Percentiles rank a stretch among this genome's conserved stretches.
These are phyloP conservation scores for Magnusiomyces sp. DNA, from an alignment of 1,139 yeast genomes.

Conservation along the genomic window DNA sequence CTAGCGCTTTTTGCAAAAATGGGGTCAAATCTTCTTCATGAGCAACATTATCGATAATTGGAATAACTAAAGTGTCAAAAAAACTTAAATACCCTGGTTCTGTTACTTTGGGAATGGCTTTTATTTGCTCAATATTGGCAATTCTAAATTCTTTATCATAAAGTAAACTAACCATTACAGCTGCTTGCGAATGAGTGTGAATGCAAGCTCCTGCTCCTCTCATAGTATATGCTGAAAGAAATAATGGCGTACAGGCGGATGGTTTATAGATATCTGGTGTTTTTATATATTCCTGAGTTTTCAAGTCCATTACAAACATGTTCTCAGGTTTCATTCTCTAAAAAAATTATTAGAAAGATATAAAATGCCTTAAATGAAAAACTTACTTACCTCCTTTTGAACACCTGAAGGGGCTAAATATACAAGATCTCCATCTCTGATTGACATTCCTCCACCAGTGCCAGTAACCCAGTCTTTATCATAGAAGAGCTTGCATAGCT, in stretches of 20 bases:
- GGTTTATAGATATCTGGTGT: conserved; percentile 67
- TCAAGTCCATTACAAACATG: conserved; percentile 65
- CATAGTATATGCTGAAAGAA: conserved; percentile 59
- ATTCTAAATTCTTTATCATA: conserved; percentile 67
- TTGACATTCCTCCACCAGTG: conserved; percentile 92
- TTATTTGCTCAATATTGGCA: conserved; percentile 81
- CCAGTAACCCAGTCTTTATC: conserved; percentile 90
- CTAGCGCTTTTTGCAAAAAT: conserved; percentile 53
- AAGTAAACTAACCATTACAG: conserved; percentile 71
- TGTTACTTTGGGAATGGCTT: conserved; percentile 66
- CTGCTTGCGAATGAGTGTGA: conserved; percentile 85
- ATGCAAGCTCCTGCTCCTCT: conserved; percentile 87
- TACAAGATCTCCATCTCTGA: conserved; percentile 45
- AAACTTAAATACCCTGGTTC: conserved; percentile 64
- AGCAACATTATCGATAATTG: conserved; percentile 85
- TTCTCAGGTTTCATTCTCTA: conserved; percentile 65
- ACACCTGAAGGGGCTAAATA: conserved; percentile 87
- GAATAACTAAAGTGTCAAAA: conserved; percentile 69
- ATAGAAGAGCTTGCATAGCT: conserved; percentile 68
- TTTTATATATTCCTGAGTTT: conserved; percentile 47
- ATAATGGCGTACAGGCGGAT: conserved; percentile 88
- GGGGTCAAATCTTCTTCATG: conserved; percentile 77
- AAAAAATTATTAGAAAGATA: neutral
- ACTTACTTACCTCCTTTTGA: conserved; percentile 57
- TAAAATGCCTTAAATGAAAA: neutral